Conservation (phyloP, 257 asterid genomes). For the Solanum medicagineum region DNA sequence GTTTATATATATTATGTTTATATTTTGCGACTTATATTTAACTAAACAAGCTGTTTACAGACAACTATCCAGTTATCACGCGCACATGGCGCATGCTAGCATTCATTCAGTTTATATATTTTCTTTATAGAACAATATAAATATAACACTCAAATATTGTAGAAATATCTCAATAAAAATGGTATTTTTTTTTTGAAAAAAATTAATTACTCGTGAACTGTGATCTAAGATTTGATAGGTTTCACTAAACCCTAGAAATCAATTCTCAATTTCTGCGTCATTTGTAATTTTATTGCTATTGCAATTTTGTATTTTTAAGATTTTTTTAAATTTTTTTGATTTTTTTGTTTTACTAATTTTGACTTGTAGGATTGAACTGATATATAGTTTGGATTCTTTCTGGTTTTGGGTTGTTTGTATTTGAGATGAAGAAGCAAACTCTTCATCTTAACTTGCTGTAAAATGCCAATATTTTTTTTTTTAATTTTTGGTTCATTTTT, state of each 20-base stretch:
- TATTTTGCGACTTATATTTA: too few relatives aligned
- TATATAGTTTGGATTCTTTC: neutral
- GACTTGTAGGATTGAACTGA: neutral
- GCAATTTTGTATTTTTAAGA: neutral
- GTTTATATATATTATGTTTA: too few relatives aligned
- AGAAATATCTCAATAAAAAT: neutral
- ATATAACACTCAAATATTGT: neutral
- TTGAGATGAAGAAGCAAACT: neutral
- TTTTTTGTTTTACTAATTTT: neutral
- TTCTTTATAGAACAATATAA: neutral
- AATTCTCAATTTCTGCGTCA: conserved; percentile 4
- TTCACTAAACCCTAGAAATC: conserved; percentile 2
- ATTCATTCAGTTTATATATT: neutral
- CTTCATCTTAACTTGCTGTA: neutral
- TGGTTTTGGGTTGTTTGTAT: neutral
- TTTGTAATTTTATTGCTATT: neutral
- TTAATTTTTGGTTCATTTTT: neutral
- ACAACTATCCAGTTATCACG: neutral
- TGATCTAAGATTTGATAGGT: conserved; percentile 9
- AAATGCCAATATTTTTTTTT: neutral
- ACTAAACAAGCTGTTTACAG: neutral
- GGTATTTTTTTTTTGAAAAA: neutral
- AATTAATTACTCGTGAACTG: neutral
- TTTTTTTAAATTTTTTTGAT: neutral
- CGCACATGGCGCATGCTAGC: conserved; percentile 1